phyloP scores from a whole-genome alignment of 2,329 filamentous ascomycete genomes.

The Corniculantispora saksenae region DNA sequence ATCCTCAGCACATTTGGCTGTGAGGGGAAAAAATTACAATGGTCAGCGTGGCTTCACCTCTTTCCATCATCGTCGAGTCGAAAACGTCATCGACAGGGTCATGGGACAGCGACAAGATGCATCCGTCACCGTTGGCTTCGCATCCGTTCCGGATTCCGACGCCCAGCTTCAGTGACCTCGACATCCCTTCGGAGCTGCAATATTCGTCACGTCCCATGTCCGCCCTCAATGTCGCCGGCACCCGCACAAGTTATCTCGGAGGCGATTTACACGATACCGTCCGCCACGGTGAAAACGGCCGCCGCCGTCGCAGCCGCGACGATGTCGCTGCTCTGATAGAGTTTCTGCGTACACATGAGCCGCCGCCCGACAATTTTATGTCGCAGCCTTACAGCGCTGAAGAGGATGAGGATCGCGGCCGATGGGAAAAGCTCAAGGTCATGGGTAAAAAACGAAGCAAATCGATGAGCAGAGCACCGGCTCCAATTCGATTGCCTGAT shows the following conservation, averaged over 20 bases:
- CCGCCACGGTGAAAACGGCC: not conserved
- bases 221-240: not conserved
- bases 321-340: slow-evolving; percentile 43
- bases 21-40: not conserved
- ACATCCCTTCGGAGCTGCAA: slow-evolving; percentile 13
- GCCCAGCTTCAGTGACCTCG: slow-evolving; percentile 15
- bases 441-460: slow-evolving; percentile 40
- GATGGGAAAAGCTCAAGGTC: slow-evolving; percentile 43
- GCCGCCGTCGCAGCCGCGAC: slow-evolving; percentile 22
- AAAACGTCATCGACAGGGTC: slow-evolving; percentile 1
- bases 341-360: slow-evolving; percentile 51
- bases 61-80: slow-evolving; percentile 15
- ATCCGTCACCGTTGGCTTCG: slow-evolving; percentile 19
- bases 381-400: slow-evolving; percentile 39
- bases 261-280: slow-evolving; percentile 16
- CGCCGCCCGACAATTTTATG: slow-evolving; percentile 53
- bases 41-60: not conserved
- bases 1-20: not conserved
- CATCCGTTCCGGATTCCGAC: slow-evolving; percentile 17
- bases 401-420: slow-evolving; percentile 35
- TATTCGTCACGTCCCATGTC: slow-evolving; percentile 9
- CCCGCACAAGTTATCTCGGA: slow-evolving; percentile 19
- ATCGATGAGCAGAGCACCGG: slow-evolving; percentile 31
- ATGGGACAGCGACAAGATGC: slow-evolving; percentile 14
- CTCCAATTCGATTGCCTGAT: slow-evolving; percentile 50